Evolutionary conservation across 192 early-diverging fungal species (phyloP), one percentile per base, ranked within the genome.

Genomic region (Chytriomyces confervae): DNA sequence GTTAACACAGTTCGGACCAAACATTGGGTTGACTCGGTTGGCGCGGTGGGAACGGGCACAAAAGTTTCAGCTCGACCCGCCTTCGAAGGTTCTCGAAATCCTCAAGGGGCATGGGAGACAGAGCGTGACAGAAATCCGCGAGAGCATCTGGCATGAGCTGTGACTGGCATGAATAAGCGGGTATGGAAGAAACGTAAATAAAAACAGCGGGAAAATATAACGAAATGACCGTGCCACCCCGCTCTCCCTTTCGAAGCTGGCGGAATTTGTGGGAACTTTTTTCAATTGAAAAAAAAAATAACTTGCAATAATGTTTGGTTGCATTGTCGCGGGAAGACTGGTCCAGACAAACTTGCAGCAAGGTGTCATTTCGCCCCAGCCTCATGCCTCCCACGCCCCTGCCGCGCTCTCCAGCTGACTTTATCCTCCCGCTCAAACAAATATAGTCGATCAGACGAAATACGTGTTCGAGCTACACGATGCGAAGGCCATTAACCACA

Each of bases 331-430:
- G 6, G 96, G 96, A 24, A 88, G 96, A 44, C 86, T 95, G 71
- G 91, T 96, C 18, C 95, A 95, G 83, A 96, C 96, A 29, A 96
- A 97, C 78, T 75, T 95, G 67, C 92, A 93, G 75, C 96, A 96
- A 85, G 94, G 84, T 83, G 46, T 36, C 10, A 43, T 3, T 60
- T n/a, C 1, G 10, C 2, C 6, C 20, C 43, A 11, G 8, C 7
- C 66, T 46, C 43, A n/a, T 46, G 23, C 11, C 7, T 68, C 10
- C 16, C 29, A 27, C 62, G 62, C 62, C 62, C 10, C 62, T 44
- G 5, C 45, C n/a, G 29, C 29, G 29, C 29, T 36, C 1, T 36
- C 1, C 29, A 36, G 29, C 29, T 36, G 29, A 60, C 53, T 18
- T 16, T 23, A 60, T 60, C 16, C 57, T 16, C 57, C 20, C 57